Base-by-base conservation (phyloP, 768 basidiomycete species). In the Leccinum olivaceopallidum region DNA sequence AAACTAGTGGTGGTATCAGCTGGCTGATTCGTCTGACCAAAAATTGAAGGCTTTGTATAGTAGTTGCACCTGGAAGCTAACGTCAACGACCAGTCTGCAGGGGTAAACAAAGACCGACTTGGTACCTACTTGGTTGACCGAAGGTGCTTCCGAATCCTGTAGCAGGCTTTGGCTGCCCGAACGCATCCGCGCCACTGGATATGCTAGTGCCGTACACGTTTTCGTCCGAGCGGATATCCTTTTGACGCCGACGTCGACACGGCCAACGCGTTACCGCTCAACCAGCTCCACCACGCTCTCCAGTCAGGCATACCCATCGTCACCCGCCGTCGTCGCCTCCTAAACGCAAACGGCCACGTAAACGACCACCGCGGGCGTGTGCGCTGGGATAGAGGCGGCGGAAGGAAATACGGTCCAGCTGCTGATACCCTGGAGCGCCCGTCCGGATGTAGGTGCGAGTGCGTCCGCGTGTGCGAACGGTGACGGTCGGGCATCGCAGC, bases 321-420 rank as follows among this genome's bases (percentile, higher is more conserved):
- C 60, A 89, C 67, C n/a, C 83, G 81, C 61, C 86, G 78, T 18
- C 83, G 76, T 30, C 83, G 78, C 1, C 85, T 85, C 28, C 77
- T 69, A 57, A 87, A 77, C 24, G 79, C 77, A 66, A 89, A 88
- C 18, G 81, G 77, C 78, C 81, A 83, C 20, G 80, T 83, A 44
- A 74, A 70, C 70, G 76, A 73, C 50, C 50, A 69, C 67, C 58
- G 62, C 62, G 28, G 30, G n/a, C 64, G 67, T 20, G 60, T 53
- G 26, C 69, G 62, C 51, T 69, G 74, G 22, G 67, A 63, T 9
- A 59, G 60, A 39, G 78, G 78, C 14, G 76, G 76, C 4, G 79
- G 78, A 32, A 79, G 76, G 59, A 80, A 83, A 55, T 77, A 69
- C 42, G 73, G 66, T 42, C 61, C 53, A 30, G 61, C 8, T 4